Conservation (phyloP, 2,329 filamentous ascomycete species). For the Didymella exigua region DNA sequence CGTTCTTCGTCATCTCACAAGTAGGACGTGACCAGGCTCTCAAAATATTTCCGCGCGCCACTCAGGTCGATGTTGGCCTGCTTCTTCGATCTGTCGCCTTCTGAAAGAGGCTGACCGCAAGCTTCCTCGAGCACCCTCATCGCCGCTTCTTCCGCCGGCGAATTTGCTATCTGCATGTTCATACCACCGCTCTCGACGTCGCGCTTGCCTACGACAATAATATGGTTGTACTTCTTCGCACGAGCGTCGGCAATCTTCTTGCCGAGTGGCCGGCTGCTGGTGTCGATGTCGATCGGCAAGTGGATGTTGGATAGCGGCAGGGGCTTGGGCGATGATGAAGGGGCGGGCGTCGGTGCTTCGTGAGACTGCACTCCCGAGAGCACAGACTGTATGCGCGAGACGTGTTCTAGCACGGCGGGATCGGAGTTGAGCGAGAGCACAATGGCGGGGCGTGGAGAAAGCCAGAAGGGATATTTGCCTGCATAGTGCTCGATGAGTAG, state of each 20-base stretch:
- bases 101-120: slow-evolving; percentile 20
- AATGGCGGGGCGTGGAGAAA: slow-evolving; percentile 78
- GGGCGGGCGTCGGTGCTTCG: slow-evolving; percentile 15
- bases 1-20: slow-evolving; percentile 28
- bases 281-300: slow-evolving; percentile 73
- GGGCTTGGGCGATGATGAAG: slow-evolving; percentile 40
- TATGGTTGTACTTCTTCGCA: slow-evolving; percentile 71
- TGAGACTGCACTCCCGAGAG: slow-evolving; percentile 35
- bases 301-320: slow-evolving; percentile 61
- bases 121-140: slow-evolving; percentile 45
- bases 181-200: slow-evolving; percentile 37
- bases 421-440: slow-evolving; percentile 74
- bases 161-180: slow-evolving; percentile 44
- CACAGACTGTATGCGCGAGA: slow-evolving; percentile 48
- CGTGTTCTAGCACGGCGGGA: slow-evolving; percentile 57
- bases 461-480: slow-evolving; percentile 83
- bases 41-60: slow-evolving; percentile 39
- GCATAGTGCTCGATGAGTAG: slow-evolving; percentile 83
- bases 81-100: slow-evolving; percentile 23
- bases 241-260: slow-evolving; percentile 77
- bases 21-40: slow-evolving; percentile 34
- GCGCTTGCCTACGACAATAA: slow-evolving; percentile 69
- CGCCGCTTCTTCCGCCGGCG: slow-evolving; percentile 41
- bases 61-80: slow-evolving; percentile 23
- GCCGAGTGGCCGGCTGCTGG: slow-evolving; percentile 64